Evolutionary conservation across 768 basidiomycete species (phyloP), one percentile per base, ranked within the genome.

Genomic region (Rossbeevera mucosa): DNA sequence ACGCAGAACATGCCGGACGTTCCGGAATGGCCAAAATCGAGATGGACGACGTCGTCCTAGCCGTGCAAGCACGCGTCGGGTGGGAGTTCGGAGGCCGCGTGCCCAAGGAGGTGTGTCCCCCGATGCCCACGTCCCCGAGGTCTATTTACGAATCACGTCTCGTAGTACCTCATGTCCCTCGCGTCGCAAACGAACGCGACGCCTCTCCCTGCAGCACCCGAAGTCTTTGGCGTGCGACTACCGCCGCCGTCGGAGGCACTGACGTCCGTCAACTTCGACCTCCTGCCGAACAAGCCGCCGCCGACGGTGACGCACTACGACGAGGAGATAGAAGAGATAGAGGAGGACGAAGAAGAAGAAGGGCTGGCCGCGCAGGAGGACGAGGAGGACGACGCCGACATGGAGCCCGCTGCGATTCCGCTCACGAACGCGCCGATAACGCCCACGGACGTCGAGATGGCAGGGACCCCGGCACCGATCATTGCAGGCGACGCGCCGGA

Each of bases 21-120:
- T 67, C 81, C 3, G 86, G 85, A 53, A 28, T 16, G 18, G 47
- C 65, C 46, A 91, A 87, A 72, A 76, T 93, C 50, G 90, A 91
- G 57, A 80, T 85, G 76, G 90, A 93, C 56, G 91, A 93, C 68
- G 74, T 89, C 44, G 78, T 81, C 4, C 75, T 93, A 36, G 88
- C 90, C 2, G 85, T 91, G 5, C 91, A 93, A 67, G 89, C 90
- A 6, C 83, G 91, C 51, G 91, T 93, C 4, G 91, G 91, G 40
- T 93, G 91, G 91, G 91, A 93, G 68, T 88, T 91, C 65, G 91
- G 90, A 21, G 91, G 91, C 6, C 78, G 90, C 33, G 82, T 93
- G 25, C 91, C 91, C 3, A 92, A 92, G 71, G 91, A 93, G 81
- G 91, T 92, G 51, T 25, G 74, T 68, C 43, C 33, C 4, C 20